Conservation (phyloP, 2,329 filamentous ascomycete genomes). For the Scorias spongiosa region DNA sequence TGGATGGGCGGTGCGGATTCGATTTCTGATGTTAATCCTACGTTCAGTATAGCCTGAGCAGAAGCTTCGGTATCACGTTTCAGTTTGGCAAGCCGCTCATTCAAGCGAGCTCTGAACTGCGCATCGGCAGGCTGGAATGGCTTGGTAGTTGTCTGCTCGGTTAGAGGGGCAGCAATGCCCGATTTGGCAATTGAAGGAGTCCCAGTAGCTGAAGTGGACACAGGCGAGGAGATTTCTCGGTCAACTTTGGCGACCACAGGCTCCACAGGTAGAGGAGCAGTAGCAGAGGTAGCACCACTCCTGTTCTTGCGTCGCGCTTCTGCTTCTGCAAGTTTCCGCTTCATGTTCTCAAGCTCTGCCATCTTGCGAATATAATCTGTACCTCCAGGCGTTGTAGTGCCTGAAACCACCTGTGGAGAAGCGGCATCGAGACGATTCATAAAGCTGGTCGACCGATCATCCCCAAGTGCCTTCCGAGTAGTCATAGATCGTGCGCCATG, state of each 20-base stretch:
- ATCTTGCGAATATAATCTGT: conserved; percentile 8
- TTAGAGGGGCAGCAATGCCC: too few relatives aligned
- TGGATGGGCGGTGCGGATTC: too few relatives aligned
- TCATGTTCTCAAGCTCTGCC: conserved; percentile 11
- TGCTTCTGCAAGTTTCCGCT: conserved; percentile 26
- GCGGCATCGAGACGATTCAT: not conserved
- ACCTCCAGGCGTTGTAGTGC: conserved; percentile 7
- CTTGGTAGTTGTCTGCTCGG: too few relatives aligned
- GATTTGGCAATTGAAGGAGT: too few relatives aligned
- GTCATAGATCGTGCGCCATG: not conserved
- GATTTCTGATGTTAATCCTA: not conserved
- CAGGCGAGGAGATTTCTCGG: conserved; percentile 25
- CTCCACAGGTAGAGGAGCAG: conserved; percentile 12
- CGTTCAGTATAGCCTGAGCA: conserved; percentile 22
- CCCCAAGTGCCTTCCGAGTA: not conserved
- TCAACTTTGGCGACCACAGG: conserved; percentile 34
- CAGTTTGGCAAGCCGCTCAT: conserved; percentile 30
- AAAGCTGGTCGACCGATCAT: not conserved
- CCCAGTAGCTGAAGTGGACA: too few relatives aligned
- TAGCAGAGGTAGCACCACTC: not conserved
- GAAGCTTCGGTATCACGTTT: conserved; percentile 31
- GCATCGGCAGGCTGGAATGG: too few relatives aligned
- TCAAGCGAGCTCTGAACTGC: not conserved
- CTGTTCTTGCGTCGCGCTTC: conserved; percentile 24
- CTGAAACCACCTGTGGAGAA: conserved; percentile 1